These are phyloP conservation scores for Thielaviopsis punctulata DNA, from an alignment of 2,329 filamentous ascomycete species.

Conservation along the genomic window DNA sequence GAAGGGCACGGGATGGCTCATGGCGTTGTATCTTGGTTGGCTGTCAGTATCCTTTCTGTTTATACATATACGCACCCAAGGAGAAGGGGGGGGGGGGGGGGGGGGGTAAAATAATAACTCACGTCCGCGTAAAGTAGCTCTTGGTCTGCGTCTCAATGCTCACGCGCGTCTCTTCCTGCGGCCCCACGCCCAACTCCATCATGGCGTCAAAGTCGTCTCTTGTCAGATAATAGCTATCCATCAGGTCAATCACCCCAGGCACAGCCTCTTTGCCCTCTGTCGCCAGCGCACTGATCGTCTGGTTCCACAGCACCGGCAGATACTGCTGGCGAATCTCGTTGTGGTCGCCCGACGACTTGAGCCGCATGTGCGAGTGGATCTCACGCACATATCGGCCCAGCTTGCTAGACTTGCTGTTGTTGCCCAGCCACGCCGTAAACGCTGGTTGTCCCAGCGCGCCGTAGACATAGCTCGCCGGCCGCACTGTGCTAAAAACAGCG, in stretches of 20 bases:
- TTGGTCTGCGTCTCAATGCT: conserved; percentile 77
- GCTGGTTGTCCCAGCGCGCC: conserved; percentile 58
- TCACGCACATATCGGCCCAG: conserved; percentile 73
- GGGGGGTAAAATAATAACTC: conserved; percentile 24
- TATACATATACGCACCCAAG: neutral
- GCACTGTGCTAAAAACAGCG: conserved; percentile 85
- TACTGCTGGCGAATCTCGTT: conserved; percentile 93
- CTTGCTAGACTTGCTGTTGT: conserved; percentile 74
- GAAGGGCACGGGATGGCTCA: conserved; percentile 80
- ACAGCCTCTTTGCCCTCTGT: conserved; percentile 68
- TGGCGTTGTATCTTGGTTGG: conserved; percentile 57
- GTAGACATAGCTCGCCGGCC: conserved; percentile 72
- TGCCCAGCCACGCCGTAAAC: conserved; percentile 88
- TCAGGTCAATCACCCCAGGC: conserved; percentile 70
- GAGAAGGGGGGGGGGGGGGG: neutral
- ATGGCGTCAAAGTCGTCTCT: conserved; percentile 90
- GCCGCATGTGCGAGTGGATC: conserved; percentile 91
- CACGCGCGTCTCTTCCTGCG: conserved; percentile 57
- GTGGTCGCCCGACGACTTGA: conserved; percentile 75
- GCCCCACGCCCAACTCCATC: conserved; percentile 75
- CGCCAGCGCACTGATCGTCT: conserved; percentile 57
- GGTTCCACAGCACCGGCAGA: conserved; percentile 71
- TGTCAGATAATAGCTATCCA: conserved; percentile 94
- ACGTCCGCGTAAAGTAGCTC: conserved; percentile 74
- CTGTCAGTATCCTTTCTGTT: conserved; percentile 5